Conservation (phyloP, 2,329 filamentous ascomycete species). For the Pseudogymnoascus sp. region DNA sequence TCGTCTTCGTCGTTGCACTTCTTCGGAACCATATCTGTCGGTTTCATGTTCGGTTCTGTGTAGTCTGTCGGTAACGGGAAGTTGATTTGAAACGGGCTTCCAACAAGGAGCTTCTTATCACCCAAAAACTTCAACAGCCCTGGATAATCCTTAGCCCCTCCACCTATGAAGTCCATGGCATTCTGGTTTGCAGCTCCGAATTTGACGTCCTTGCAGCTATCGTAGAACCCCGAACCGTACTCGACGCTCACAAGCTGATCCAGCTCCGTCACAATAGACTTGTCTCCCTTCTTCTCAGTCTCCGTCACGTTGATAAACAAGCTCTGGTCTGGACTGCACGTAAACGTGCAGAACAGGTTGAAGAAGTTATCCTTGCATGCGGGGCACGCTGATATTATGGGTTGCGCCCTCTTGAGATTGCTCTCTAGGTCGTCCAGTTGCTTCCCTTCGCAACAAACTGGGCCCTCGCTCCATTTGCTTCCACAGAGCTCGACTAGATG, state of each 20-base stretch:
- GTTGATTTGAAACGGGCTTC: constrained; percentile 97
- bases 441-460: constrained; percentile 74
- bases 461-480: constrained; percentile 70
- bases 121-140: constrained; percentile 86
- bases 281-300: constrained; percentile 49
- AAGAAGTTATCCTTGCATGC: constrained; percentile 98
- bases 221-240: constrained; percentile 81
- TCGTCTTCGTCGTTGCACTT: constrained; percentile 86
- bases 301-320: constrained; percentile 88
- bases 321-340: constrained; percentile 93
- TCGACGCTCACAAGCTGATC: constrained; percentile 80
- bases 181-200: constrained; percentile 89
- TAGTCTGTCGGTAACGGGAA: constrained; percentile 57
- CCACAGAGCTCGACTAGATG: constrained; percentile 83
- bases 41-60: constrained; percentile 58
- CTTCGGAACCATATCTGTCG: constrained; percentile 64
- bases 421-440: constrained; percentile 76
- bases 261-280: constrained; percentile 68
- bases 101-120: constrained; percentile 74
- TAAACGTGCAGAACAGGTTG: constrained; percentile 96
- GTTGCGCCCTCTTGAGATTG: constrained; percentile 78
- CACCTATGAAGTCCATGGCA: constrained; percentile 93
- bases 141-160: constrained; percentile 82
- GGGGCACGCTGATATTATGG: constrained; percentile 85
- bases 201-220: constrained; percentile 98